Percentiles rank a stretch among this genome's conserved stretches.
These are phyloP conservation scores for Cystobasidiaceae sp. DNA, from an alignment of 1,284 basidiomycete species.

Conservation along the genomic window DNA sequence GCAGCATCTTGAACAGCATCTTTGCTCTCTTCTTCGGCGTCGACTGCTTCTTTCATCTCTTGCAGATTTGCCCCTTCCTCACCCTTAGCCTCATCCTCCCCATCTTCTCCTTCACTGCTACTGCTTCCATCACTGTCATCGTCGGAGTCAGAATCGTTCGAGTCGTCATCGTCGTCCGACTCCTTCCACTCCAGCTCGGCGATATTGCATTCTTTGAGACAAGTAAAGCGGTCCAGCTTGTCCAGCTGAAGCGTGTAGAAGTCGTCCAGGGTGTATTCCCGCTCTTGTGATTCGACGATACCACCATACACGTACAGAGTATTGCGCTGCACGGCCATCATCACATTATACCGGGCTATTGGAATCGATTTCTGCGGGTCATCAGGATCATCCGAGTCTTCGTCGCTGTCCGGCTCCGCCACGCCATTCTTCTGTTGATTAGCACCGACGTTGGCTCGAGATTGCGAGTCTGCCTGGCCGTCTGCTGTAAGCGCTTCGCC, in stretches of 20 bases:
- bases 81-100: slow-evolving; percentile 49
- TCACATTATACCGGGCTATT: slow-evolving; percentile 79
- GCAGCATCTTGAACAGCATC: no score
- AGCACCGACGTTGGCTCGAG: no score
- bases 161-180: no score
- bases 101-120: slow-evolving; percentile 54
- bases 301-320: slow-evolving; percentile 87
- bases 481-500: slow-evolving; percentile 48
- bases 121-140: slow-evolving; percentile 54
- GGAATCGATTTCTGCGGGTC: slow-evolving; percentile 69
- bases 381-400: slow-evolving; percentile 53
- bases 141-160: slow-evolving; percentile 38
- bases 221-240: slow-evolving; percentile 69
- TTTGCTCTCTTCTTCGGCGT: no score
- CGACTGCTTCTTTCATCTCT: slow-evolving; percentile 43
- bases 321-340: slow-evolving; percentile 80
- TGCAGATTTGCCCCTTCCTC: slow-evolving; percentile 21
- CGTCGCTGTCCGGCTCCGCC: no score
- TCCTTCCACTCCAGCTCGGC: slow-evolving; percentile 52
- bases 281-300: slow-evolving; percentile 70
- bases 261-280: slow-evolving; percentile 80
- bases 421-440: no score
- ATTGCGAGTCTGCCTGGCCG: no score
- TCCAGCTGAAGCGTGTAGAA: slow-evolving; percentile 71
- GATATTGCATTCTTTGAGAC: slow-evolving; percentile 62